A percentile compares a stretch with the other conserved stretches of the same genome.
Conservation (phyloP, 2,329 filamentous ascomycete genomes). For the Pezicula neosporulosa region DNA sequence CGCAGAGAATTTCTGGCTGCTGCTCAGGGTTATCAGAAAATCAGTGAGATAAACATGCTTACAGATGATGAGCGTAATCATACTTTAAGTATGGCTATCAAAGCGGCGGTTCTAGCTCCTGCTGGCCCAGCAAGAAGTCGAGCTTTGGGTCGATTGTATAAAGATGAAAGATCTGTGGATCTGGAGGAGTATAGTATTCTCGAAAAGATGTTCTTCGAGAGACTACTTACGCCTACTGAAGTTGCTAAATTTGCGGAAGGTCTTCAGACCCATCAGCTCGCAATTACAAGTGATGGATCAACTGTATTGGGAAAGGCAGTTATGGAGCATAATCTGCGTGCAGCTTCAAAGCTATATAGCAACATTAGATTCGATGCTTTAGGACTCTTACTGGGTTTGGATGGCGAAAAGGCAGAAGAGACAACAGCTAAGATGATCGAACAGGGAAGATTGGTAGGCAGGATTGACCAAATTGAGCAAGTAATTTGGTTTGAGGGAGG, state of each 20-base stretch:
- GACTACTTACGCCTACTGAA: constrained; percentile 76
- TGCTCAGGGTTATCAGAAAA: constrained; percentile 81
- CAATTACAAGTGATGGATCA: constrained; percentile 82
- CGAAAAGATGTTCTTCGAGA: constrained; percentile 96
- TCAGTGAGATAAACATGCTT: constrained; percentile 75
- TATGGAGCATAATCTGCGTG: constrained; percentile 92
- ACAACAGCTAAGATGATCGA: constrained; percentile 96
- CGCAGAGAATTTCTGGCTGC: constrained; percentile 87
- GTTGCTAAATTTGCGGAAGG: constrained; percentile 80
- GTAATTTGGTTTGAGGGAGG: constrained; percentile 82
- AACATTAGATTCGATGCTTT: constrained; percentile 77
- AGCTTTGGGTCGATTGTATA: constrained; percentile 80
- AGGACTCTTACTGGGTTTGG: constrained; percentile 72
- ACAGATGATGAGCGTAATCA: constrained; percentile 82
- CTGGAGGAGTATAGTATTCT: constrained; percentile 82
- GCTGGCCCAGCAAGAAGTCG: constrained; percentile 82
- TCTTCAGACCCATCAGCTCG: constrained; percentile 83
- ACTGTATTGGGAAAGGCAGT: constrained; percentile 93
- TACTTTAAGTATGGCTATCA: constrained; percentile 82
- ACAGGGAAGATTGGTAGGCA: constrained; percentile 80
- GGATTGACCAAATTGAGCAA: constrained; percentile 90
- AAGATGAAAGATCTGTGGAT: constrained; percentile 77
- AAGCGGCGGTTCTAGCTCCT: constrained; percentile 87
- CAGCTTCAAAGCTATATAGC: constrained; percentile 73
- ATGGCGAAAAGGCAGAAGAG: constrained; percentile 78